Evolutionary conservation across 1,284 basidiomycete genomes (phyloP).

Genomic region (Vanrija sp.): DNA sequence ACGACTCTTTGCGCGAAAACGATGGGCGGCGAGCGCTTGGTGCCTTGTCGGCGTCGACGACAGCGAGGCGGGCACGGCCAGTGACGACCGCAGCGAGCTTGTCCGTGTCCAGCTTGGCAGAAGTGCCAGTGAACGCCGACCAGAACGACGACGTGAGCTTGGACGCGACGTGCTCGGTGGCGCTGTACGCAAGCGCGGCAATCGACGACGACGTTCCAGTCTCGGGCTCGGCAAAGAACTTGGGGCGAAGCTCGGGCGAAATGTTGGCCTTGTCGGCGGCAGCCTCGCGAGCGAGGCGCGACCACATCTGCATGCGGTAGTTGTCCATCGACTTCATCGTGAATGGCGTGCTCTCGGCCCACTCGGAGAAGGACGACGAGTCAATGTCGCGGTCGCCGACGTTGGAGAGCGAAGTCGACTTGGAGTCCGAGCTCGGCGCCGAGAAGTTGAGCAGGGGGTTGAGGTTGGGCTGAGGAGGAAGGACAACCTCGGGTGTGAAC

Average conservation of each 20-base stretch:
- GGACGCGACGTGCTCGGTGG: slow-evolving; percentile 44
- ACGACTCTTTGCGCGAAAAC: slow-evolving; percentile 3
- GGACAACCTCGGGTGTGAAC: slow-evolving; percentile 61
- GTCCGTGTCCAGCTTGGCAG: slow-evolving; percentile 39
- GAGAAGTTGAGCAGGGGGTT: slow-evolving; percentile 64
- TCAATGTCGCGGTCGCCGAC: slow-evolving; percentile 52
- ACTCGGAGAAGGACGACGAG: slow-evolving; percentile 57
- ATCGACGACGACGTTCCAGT: slow-evolving; percentile 1
- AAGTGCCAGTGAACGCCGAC: slow-evolving; percentile 45
- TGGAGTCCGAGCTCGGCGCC: slow-evolving; percentile 2
- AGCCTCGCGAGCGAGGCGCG: slow-evolving; percentile 62
- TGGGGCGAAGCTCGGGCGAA: slow-evolving; percentile 40
- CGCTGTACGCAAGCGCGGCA: slow-evolving; percentile 27
- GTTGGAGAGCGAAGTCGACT: slow-evolving; percentile 17
- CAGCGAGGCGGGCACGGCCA: slow-evolving; percentile 45
- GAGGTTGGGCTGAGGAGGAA: slow-evolving; percentile 59
- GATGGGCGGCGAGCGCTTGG: background rate
- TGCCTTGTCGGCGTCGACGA: slow-evolving; percentile 27
- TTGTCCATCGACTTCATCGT: slow-evolving; percentile 76
- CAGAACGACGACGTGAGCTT: slow-evolving; percentile 49
- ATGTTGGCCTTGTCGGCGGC: slow-evolving; percentile 41
- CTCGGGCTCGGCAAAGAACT: slow-evolving; percentile 41
- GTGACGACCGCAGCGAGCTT: slow-evolving; percentile 50
- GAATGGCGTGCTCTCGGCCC: slow-evolving; percentile 67
- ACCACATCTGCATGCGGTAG: slow-evolving; percentile 83